Evolutionary conservation across 164 flowering plant species (phyloP).

Genomic region (Akebia trifoliata): DNA sequence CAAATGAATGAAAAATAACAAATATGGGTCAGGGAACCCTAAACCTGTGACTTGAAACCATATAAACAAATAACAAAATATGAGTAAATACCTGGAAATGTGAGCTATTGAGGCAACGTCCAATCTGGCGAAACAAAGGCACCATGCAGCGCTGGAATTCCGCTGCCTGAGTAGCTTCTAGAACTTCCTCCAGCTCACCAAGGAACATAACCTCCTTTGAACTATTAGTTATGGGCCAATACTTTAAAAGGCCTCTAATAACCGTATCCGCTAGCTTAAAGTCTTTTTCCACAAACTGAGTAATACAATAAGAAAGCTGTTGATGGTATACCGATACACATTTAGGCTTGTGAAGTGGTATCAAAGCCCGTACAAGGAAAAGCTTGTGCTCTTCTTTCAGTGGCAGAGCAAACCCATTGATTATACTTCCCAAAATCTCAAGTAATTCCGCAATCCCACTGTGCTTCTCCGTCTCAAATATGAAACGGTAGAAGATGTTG

Average conservation of each 20-base stretch:
- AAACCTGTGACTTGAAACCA: not conserved
- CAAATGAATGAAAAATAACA: not conserved
- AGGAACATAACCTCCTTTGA: conserved; percentile 85
- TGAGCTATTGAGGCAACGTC: conserved; percentile 68
- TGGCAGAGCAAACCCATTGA: conserved; percentile 84
- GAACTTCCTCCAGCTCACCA: conserved; percentile 75
- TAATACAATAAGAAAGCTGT: conserved; percentile 75
- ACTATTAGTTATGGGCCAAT: conserved; percentile 81
- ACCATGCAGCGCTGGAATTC: conserved; percentile 86
- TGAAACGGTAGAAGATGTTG: conserved; percentile 64
- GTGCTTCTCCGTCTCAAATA: conserved; percentile 71
- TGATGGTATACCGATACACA: conserved; percentile 72
- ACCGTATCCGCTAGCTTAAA: conserved; percentile 74
- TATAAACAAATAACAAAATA: not conserved
- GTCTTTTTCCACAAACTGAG: conserved; percentile 83
- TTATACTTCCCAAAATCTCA: conserved; percentile 72
- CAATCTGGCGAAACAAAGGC: conserved; percentile 63
- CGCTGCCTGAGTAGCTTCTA: conserved; percentile 75
- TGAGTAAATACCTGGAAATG: conserved; percentile 88
- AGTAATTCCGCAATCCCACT: conserved; percentile 78
- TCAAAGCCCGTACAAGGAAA: conserved; percentile 67
- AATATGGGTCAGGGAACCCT: not conserved
- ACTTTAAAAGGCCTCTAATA: conserved; percentile 71
- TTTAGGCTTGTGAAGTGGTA: conserved; percentile 84
- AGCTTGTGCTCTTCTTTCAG: conserved; percentile 83